Percentiles rank a stretch among this genome's conserved stretches.
These are phyloP conservation scores for Rehmannia glutinosa DNA, from an alignment of 257 asterid genomes.

Conservation along the genomic window DNA sequence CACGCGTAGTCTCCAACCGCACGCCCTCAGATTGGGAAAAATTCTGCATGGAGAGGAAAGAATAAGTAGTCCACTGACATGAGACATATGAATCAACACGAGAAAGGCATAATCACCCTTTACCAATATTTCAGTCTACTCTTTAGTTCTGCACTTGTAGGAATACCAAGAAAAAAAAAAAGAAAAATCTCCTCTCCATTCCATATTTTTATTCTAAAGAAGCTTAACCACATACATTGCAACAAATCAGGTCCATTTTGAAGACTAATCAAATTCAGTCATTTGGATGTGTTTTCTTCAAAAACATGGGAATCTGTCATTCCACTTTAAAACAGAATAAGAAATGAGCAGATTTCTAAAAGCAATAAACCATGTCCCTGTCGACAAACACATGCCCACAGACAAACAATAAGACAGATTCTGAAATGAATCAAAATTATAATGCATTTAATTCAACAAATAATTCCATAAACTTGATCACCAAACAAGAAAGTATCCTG, in stretches of 20 bases:
- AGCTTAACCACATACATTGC: not conserved
- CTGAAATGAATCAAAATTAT: not conserved
- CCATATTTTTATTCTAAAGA: not conserved
- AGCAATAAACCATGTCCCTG: not conserved
- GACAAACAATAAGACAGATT: not conserved
- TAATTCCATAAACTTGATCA: not conserved
- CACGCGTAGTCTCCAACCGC: constrained; percentile 43
- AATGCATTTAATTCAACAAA: not conserved
- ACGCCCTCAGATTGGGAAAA: constrained; percentile 36
- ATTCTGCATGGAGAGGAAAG: constrained; percentile 24
- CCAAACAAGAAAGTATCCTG: not conserved
- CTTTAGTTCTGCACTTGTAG: too few species aligned
- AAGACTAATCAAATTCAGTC: not conserved
- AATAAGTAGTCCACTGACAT: not conserved
- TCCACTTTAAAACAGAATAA: not conserved
- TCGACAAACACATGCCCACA: not conserved
- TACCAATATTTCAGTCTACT: too few species aligned
- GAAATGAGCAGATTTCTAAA: not conserved
- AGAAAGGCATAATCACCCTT: not conserved
- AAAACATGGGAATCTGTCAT: not conserved
- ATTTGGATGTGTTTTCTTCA: not conserved
- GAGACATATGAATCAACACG: not conserved
- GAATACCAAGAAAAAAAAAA: too few species aligned
- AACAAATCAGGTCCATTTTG: not conserved
- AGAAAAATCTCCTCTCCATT: too few species aligned